Evolutionary conservation across 352 stramenopile species (phyloP).

Genomic region (Thraustochytrium striatum): DNA sequence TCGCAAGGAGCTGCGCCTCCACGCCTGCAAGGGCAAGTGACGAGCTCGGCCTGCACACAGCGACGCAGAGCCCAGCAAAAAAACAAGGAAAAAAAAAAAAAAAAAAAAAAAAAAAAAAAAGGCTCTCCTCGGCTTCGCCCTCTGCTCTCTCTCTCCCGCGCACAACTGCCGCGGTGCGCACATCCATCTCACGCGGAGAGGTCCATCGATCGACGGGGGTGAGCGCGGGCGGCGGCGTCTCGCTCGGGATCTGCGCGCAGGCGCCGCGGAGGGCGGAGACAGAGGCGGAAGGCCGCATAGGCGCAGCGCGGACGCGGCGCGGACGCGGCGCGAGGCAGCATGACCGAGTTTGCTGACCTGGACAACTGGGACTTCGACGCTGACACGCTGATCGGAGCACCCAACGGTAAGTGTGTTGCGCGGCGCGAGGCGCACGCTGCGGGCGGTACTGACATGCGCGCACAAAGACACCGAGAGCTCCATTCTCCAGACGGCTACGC

Average conservation of each 20-base stretch:
- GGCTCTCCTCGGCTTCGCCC: too few relatives aligned
- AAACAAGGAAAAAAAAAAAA: too few relatives aligned
- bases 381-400: conserved; percentile 8
- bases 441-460: neutral
- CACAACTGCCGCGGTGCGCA: neutral
- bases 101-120: too few relatives aligned
- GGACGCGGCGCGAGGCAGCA: neutral
- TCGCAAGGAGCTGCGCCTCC: neutral
- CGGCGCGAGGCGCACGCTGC: neutral
- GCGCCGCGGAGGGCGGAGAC: neutral
- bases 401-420: too few relatives aligned
- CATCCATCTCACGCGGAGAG: neutral
- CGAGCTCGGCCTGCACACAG: too few relatives aligned
- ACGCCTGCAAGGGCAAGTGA: too few relatives aligned
- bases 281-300: neutral
- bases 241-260: too few relatives aligned
- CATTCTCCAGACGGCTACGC: neutral
- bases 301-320: too few relatives aligned
- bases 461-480: too few relatives aligned
- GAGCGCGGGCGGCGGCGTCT: neutral
- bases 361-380: neutral
- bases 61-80: too few relatives aligned
- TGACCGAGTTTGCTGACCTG: conserved; percentile 12
- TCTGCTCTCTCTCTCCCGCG: too few relatives aligned
- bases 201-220: too few relatives aligned